Evolutionary conservation across 352 stramenopile genomes (phyloP).

Genomic region (Elongisporangium senticosum): DNA sequence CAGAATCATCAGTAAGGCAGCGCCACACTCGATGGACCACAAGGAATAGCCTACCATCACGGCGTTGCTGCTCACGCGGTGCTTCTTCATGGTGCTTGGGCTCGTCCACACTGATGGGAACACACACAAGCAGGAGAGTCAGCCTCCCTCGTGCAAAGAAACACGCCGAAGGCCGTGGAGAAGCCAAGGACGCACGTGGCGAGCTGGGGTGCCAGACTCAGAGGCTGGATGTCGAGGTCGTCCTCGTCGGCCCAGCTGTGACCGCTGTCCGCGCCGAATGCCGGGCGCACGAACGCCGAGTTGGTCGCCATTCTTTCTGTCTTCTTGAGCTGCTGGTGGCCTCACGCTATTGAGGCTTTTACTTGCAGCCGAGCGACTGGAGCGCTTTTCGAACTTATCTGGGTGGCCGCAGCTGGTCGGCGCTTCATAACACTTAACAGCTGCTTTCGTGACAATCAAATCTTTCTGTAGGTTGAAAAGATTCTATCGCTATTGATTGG

Average conservation of each 20-base stretch:
- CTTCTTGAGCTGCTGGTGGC: conserved; percentile 4
- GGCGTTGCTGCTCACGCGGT: conserved; percentile 8
- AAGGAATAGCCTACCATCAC: conserved; percentile 4
- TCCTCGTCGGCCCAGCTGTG: conserved; percentile 80
- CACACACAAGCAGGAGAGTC: background rate
- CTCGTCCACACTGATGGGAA: conserved; percentile 33
- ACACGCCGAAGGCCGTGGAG: background rate
- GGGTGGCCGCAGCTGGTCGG: background rate
- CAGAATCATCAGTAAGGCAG: background rate
- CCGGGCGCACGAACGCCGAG: conserved; percentile 30
- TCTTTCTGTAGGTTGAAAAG: too few species aligned
- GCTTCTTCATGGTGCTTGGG: conserved; percentile 20
- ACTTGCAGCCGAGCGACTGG: background rate
- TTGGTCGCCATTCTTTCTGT: conserved; percentile 48
- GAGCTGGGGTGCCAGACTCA: conserved; percentile 35
- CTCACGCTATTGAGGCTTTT: conserved; percentile 1
- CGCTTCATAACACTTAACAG: conserved; percentile 12
- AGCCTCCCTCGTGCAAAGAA: conserved; percentile 8
- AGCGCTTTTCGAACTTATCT: background rate
- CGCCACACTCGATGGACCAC: background rate
- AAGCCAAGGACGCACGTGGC: conserved; percentile 25
- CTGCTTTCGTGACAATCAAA: background rate
- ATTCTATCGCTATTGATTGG: background rate
- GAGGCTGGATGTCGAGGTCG: conserved; percentile 46
- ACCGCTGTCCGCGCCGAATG: conserved; percentile 14